Evolutionary conservation across 257 asterid species (phyloP).

Genomic region (Dorcoceras hygrometricum): DNA sequence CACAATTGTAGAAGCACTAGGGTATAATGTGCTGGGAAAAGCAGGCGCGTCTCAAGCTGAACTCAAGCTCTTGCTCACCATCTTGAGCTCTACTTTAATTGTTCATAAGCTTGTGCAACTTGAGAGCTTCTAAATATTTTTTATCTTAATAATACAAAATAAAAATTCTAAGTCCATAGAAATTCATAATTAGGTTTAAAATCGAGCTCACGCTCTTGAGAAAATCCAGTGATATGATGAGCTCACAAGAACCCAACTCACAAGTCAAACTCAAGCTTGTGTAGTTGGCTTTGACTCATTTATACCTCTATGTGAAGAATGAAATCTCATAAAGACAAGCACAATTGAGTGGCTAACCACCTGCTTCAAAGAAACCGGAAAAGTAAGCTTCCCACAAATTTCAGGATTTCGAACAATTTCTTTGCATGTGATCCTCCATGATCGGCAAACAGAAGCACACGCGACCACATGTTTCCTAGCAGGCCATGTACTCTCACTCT

Average conservation of each 20-base stretch:
- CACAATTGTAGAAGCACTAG: background rate
- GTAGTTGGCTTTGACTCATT: background rate
- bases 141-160: too few species aligned
- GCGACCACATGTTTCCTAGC: constrained; percentile 53
- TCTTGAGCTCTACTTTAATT: background rate
- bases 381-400: constrained; percentile 49
- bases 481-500: constrained; percentile 62
- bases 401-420: constrained; percentile 52
- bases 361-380: constrained; percentile 60
- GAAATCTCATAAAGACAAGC: background rate
- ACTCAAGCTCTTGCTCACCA: background rate
- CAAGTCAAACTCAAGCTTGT: background rate
- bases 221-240: background rate
- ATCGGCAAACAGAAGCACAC: constrained; percentile 52
- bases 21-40: background rate
- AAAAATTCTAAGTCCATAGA: too few species aligned
- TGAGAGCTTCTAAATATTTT: too few species aligned
- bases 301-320: background rate
- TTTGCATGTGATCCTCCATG: constrained; percentile 58
- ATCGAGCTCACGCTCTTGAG: background rate
- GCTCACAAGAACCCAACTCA: background rate
- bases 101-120: background rate
- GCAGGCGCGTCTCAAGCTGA: background rate
- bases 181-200: too few species aligned
- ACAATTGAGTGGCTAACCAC: constrained; percentile 22